Base-by-base conservation (phyloP, 164 flowering plant genomes). In the Malania oleifera region DNA sequence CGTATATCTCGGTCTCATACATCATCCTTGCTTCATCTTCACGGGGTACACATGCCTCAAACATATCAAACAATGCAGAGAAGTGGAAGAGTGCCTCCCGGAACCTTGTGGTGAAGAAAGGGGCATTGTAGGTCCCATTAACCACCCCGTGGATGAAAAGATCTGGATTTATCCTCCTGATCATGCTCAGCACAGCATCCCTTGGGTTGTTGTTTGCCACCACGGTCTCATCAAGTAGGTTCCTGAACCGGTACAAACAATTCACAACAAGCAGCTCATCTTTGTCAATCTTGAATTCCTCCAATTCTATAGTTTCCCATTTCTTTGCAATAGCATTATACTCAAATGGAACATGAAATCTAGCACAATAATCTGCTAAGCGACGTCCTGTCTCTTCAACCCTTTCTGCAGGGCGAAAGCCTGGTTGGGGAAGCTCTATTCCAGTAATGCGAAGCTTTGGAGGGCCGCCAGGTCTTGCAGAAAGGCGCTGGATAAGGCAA, bases 361-460 rank as follows among this genome's bases (percentile, higher is more conserved):
- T 52, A 47, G 62, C 46, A 31, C 81, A 77, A 44, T 78, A 72
- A 29, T 50, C 68, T 14, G 58, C 64, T 34, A 78, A 59, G 6
- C 75, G 79, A 3, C 69, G 73, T 15, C 79, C 79, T 1, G 79
- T 72, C 67, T 75, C 79, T 47, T 67, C 73, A 26, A 75, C 61
- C 38, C 72, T 34, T 45, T 70, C 78, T 38, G 66, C 24, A 14
- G 81, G 78, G 6, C 78, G 61, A 39, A 77, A 77, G 25, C 81
- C 81, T 14, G 66, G 66, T 37, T 68, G 78, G 12, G 81, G 81
- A 51, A 60, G 31, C 57, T 74, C 81, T 50, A 77, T 74, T 26
- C 78, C 81, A 0, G 81, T 77, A 6, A 77, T 69, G 1, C 74
- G 70, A 22, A 77, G 74, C 67, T 62, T 71, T 17, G 81, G 78